Conservation (phyloP, 2,329 filamentous ascomycete genomes). For the Xylaria sp. region DNA sequence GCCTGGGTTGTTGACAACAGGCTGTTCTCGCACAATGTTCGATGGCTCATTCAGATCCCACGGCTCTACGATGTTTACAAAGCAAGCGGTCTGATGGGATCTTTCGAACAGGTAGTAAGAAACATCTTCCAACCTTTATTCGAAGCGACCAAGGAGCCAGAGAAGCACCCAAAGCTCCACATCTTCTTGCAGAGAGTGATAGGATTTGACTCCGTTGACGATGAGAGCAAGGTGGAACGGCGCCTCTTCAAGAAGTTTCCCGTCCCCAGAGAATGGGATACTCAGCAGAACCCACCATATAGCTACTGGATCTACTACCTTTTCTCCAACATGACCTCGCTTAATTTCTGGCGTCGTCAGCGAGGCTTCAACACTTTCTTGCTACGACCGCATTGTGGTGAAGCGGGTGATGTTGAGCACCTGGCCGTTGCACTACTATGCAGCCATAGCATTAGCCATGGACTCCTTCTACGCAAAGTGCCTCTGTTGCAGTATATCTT, state of each 20-base stretch:
- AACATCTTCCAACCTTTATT: slow-evolving; percentile 96
- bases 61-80: slow-evolving; percentile 97
- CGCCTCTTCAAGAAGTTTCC: slow-evolving; percentile 96
- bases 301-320: slow-evolving; percentile 99
- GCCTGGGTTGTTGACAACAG: slow-evolving; percentile 99
- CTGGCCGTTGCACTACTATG: slow-evolving; percentile 88
- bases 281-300: slow-evolving; percentile 95
- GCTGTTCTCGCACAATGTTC: slow-evolving; percentile 94
- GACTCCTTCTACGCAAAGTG: slow-evolving; percentile 89
- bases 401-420: slow-evolving; percentile 96
- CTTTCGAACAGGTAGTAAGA: slow-evolving; percentile 85
- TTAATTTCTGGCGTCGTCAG: slow-evolving; percentile 89
- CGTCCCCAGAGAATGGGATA: slow-evolving; percentile 84
- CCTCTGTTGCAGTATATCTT: slow-evolving; percentile 95
- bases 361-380: slow-evolving; percentile 96
- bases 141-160: slow-evolving; percentile 87
- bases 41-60: slow-evolving; percentile 95
- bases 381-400: slow-evolving; percentile 91
- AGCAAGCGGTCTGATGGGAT: slow-evolving; percentile 81
- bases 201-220: slow-evolving; percentile 96
- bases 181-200: slow-evolving; percentile 94
- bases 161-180: slow-evolving; percentile 88
- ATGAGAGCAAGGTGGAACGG: slow-evolving; percentile 95
- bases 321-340: slow-evolving; percentile 89
- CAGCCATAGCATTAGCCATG: slow-evolving; percentile 96